Conservation (phyloP, 2,329 filamentous ascomycete genomes). For the Bretziella fagacearum region DNA sequence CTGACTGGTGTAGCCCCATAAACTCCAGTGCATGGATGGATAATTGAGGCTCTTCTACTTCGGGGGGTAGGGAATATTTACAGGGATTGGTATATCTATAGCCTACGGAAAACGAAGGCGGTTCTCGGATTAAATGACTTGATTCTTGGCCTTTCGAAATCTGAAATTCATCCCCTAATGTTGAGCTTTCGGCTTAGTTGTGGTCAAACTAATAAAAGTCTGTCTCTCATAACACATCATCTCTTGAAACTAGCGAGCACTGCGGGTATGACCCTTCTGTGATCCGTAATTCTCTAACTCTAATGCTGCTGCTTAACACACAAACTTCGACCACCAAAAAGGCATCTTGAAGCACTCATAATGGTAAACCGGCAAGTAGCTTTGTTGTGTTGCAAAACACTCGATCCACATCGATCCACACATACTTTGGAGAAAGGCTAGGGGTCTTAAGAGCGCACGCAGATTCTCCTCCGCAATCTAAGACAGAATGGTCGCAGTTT, state of each 20-base stretch:
- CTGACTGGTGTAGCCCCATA: no score
- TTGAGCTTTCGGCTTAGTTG: no score
- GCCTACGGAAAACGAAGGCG: slow-evolving; percentile 10
- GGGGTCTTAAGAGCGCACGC: no score
- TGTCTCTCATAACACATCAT: not conserved
- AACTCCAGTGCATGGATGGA: no score
- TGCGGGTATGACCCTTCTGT: not conserved
- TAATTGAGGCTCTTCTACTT: no score
- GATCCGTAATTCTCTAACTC: not conserved
- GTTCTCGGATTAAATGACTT: not conserved
- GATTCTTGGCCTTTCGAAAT: no score
- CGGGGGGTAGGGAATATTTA: no score
- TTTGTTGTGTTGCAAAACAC: not conserved
- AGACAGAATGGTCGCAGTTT: no score
- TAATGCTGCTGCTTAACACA: not conserved
- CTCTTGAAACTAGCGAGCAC: no score
- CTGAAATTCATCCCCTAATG: no score
- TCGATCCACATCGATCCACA: not conserved
- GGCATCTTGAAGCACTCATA: not conserved
- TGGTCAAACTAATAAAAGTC: no score
- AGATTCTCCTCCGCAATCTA: not conserved
- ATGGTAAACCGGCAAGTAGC: not conserved
- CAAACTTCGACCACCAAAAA: not conserved
- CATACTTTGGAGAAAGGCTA: not conserved
- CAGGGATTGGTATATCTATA: slow-evolving; percentile 1